Evolutionary conservation across 192 early-diverging fungal genomes (phyloP).

Genomic region (Linnemannia schmuckeri): DNA sequence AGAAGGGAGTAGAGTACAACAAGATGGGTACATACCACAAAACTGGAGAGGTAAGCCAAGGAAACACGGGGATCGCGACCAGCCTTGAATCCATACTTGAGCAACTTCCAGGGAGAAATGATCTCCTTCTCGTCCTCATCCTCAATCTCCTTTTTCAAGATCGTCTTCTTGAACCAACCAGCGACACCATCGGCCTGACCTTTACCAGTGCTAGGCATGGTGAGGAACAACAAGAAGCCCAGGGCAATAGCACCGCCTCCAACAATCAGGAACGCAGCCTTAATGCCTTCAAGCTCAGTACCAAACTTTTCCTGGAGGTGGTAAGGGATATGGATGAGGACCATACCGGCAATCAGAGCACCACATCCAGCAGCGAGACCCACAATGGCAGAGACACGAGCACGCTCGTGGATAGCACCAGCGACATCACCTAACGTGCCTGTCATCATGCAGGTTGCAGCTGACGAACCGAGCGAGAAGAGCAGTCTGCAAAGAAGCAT

Average conservation of each 20-base stretch:
- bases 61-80: conserved; percentile 68
- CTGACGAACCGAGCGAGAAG: conserved; percentile 78
- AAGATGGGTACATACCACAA: conserved; percentile 60
- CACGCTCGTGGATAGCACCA: conserved; percentile 54
- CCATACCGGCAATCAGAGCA: conserved; percentile 66
- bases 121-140: not conserved
- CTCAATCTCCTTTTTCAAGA: not conserved
- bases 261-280: conserved; percentile 39
- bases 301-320: conserved; percentile 18
- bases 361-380: conserved; percentile 74
- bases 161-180: not conserved
- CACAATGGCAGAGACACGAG: conserved; percentile 65
- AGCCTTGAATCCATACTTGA: conserved; percentile 72
- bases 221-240: conserved; percentile 47
- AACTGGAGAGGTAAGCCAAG: conserved; percentile 74
- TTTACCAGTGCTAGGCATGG: conserved; percentile 37
- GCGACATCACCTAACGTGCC: conserved; percentile 74
- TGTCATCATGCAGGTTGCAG: conserved; percentile 75
- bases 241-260: conserved; percentile 52
- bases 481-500: conserved; percentile 72
- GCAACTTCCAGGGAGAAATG: conserved; percentile 27
- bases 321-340: conserved; percentile 56
- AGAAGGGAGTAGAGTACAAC: not conserved
- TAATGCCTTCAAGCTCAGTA: conserved; percentile 36
- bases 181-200: conserved; percentile 1